Conservation (phyloP, 345 rosid genomes). For the Viola odorata region DNA sequence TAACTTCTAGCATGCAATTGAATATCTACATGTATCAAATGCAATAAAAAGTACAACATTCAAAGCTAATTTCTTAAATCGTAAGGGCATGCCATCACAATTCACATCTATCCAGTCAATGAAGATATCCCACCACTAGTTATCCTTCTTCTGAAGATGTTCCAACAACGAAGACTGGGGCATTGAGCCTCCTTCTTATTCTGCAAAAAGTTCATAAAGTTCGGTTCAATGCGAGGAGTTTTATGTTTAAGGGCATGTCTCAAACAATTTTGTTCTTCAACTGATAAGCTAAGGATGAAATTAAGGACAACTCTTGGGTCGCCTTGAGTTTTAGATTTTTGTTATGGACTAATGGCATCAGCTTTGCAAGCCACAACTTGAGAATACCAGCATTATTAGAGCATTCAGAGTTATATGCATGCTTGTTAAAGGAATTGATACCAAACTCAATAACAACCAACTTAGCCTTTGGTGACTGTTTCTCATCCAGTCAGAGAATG, state of each 20-base stretch:
- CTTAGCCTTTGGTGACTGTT: constrained; percentile 95
- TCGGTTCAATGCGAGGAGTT: constrained; percentile 98
- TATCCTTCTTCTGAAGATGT: constrained; percentile 95
- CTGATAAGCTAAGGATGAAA: constrained; percentile 87
- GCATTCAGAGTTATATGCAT: constrained; percentile 70
- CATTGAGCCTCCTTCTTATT: constrained; percentile 91
- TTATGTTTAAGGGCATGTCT: constrained; percentile 87
- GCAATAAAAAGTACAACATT: too few species aligned
- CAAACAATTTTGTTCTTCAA: constrained; percentile 93
- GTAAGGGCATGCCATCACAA: too few species aligned
- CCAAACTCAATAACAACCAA: constrained; percentile 95
- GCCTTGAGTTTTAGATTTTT: constrained; percentile 89
- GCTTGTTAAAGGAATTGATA: constrained; percentile 80
- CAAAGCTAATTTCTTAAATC: too few species aligned
- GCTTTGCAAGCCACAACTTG: constrained; percentile 90
- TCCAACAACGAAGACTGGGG: constrained; percentile 68
- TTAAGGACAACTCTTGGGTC: constrained; percentile 86
- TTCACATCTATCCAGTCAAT: too few species aligned
- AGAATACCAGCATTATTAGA: constrained; percentile 77
- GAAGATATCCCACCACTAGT: too few species aligned
- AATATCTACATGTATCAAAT: too few species aligned
- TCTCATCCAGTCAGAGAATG: constrained; percentile 97
- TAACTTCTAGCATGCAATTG: too few species aligned
- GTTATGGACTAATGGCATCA: constrained; percentile 76
- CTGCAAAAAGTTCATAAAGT: constrained; percentile 89